phyloP scores from a whole-genome alignment of 768 basidiomycete genomes.

The Russula virescens region DNA sequence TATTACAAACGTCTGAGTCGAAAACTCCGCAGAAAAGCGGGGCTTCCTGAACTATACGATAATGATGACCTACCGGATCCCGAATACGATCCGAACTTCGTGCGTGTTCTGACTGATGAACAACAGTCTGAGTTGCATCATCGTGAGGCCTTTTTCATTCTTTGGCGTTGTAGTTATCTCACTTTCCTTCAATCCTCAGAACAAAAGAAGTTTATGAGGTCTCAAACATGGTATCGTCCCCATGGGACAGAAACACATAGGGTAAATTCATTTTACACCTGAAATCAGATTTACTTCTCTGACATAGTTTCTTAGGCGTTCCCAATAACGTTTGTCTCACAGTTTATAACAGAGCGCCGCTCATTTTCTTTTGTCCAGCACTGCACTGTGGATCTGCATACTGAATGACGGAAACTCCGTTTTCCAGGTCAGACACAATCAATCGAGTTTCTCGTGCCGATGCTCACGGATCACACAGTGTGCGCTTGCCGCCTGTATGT shows the following conservation, averaged over 20 bases:
- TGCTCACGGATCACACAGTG: slow-evolving; percentile 34
- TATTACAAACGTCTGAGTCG: slow-evolving; percentile 58
- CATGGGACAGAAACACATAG: slow-evolving; percentile 80
- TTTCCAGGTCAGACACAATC: slow-evolving; percentile 52
- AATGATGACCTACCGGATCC: slow-evolving; percentile 81
- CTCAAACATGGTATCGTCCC: slow-evolving; percentile 81
- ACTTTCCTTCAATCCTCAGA: slow-evolving; percentile 36
- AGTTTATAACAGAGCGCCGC: neutral
- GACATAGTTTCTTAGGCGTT: slow-evolving; percentile 52
- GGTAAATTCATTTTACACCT: slow-evolving; percentile 34
- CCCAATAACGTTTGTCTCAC: slow-evolving; percentile 49
- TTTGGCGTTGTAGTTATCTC: slow-evolving; percentile 1
- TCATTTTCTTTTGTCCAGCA: slow-evolving; percentile 34
- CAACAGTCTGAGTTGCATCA: slow-evolving; percentile 61
- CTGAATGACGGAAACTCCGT: slow-evolving; percentile 72
- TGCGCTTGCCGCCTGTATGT: slow-evolving; percentile 72
- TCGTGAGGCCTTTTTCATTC: slow-evolving; percentile 42
- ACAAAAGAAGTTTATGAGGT: slow-evolving; percentile 61
- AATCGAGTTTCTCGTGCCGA: neutral
- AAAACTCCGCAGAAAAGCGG: slow-evolving; percentile 52
- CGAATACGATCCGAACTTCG: slow-evolving; percentile 59
- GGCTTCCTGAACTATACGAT: slow-evolving; percentile 65
- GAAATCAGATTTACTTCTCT: slow-evolving; percentile 12
- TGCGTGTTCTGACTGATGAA: slow-evolving; percentile 60
- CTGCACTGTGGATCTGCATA: slow-evolving; percentile 67